phyloP scores from a whole-genome alignment of 371 early-diverging fungal genomes.

The Dichotomocladium elegans region DNA sequence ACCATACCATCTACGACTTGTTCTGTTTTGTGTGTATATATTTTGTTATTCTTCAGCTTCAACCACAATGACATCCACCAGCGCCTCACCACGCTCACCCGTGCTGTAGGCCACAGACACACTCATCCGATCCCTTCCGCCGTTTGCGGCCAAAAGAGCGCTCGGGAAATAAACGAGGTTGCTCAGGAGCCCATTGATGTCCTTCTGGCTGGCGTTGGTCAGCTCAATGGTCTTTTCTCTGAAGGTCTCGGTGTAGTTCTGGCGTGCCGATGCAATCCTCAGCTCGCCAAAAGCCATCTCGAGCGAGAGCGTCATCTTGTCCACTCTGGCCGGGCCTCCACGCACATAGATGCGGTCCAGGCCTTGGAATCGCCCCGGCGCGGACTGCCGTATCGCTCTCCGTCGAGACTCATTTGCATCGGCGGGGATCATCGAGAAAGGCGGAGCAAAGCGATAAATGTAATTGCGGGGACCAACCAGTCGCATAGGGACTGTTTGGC shows the following conservation, averaged over 20 bases:
- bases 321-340: slow-evolving; percentile 32
- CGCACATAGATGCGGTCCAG: slow-evolving; percentile 51
- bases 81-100: slow-evolving; percentile 10
- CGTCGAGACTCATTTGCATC: slow-evolving; percentile 14
- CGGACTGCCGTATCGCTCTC: slow-evolving; percentile 23
- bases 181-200: slow-evolving; percentile 35
- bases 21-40: neutral
- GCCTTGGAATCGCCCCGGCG: slow-evolving; percentile 52
- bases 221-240: slow-evolving; percentile 11
- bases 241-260: neutral
- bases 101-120: slow-evolving; percentile 17
- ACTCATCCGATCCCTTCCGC: slow-evolving; percentile 34
- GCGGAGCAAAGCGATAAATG: slow-evolving; percentile 20
- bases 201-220: slow-evolving; percentile 18
- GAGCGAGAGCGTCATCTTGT: slow-evolving; percentile 17
- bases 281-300: slow-evolving; percentile 27
- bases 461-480: slow-evolving; percentile 30
- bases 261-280: slow-evolving; percentile 6
- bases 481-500: slow-evolving; percentile 21
- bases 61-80: slow-evolving; percentile 28
- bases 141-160: slow-evolving; percentile 29
- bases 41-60: slow-evolving; percentile 24
- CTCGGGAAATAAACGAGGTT: slow-evolving; percentile 31
- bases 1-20: neutral
- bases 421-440: slow-evolving; percentile 11